Evolutionary conservation across 2,329 filamentous ascomycete genomes (phyloP).

Genomic region (Albophoma yamanashiensis): DNA sequence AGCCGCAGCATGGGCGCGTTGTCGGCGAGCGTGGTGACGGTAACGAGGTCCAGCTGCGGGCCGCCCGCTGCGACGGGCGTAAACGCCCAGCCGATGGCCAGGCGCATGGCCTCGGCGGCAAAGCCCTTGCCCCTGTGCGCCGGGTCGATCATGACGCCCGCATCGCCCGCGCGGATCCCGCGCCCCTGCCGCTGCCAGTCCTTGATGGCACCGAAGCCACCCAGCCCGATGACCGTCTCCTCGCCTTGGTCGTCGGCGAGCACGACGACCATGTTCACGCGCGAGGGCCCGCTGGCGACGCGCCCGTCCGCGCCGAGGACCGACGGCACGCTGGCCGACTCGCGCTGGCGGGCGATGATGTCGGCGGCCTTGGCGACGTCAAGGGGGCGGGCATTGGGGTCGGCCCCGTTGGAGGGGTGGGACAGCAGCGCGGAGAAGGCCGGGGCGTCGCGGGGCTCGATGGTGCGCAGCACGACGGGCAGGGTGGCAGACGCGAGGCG

Average conservation of each 20-base stretch:
- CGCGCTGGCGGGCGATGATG: slow-evolving; percentile 11
- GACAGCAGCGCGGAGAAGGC: slow-evolving; percentile 14
- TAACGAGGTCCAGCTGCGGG: slow-evolving; percentile 16
- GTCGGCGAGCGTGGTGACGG: slow-evolving; percentile 11
- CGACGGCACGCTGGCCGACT: slow-evolving; percentile 14
- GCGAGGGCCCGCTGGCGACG: slow-evolving; percentile 11
- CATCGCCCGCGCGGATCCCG: slow-evolving; percentile 13
- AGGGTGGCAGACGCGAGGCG: slow-evolving; percentile 10
- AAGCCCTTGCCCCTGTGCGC: slow-evolving; percentile 12
- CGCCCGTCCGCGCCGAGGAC: slow-evolving; percentile 4
- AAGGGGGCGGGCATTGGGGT: slow-evolving; percentile 7
- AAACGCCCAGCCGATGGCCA: slow-evolving; percentile 17
- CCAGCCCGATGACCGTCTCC: slow-evolving; percentile 13
- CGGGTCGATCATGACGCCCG: slow-evolving; percentile 15
- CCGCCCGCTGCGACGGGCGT: slow-evolving; percentile 10
- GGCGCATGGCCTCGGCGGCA: slow-evolving; percentile 13
- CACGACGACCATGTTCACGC: slow-evolving; percentile 15
- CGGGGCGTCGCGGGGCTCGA: slow-evolving; percentile 9
- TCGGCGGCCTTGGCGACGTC: slow-evolving; percentile 5
- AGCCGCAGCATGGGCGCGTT: slow-evolving; percentile 14
- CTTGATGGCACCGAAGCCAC: slow-evolving; percentile 18
- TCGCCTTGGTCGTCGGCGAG: neutral
- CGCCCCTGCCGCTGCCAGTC: slow-evolving; percentile 8
- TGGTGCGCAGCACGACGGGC: slow-evolving; percentile 15
- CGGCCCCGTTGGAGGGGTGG: slow-evolving; percentile 7